Evolutionary conservation across 2,329 filamentous ascomycete species (phyloP).

Genomic region (Scedosporium dehoogii): DNA sequence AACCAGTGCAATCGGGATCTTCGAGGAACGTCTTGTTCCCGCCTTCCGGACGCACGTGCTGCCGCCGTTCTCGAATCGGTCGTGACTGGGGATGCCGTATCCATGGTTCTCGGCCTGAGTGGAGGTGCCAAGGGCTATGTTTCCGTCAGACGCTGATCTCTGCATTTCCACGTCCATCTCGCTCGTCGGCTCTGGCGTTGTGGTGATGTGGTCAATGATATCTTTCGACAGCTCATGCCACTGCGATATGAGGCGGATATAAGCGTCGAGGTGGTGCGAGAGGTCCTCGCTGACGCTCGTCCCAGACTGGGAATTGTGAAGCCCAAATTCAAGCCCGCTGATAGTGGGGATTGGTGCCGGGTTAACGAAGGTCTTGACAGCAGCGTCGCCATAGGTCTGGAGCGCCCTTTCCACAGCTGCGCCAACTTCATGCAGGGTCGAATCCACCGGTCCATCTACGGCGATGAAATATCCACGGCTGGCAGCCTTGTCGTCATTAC

Average conservation of each 20-base stretch:
- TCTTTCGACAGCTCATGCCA: slow-evolving; percentile 72
- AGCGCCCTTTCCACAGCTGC: slow-evolving; percentile 57
- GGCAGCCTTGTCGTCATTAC: slow-evolving; percentile 22
- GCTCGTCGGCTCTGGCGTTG: slow-evolving; percentile 8
- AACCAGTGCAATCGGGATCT: slow-evolving; percentile 63
- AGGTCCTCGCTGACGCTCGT: slow-evolving; percentile 8
- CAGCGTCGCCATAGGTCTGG: slow-evolving; percentile 26
- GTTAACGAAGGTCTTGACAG: slow-evolving; percentile 34
- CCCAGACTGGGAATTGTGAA: neutral
- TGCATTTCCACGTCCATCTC: slow-evolving; percentile 5
- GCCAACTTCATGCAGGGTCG: slow-evolving; percentile 46
- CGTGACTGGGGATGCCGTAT: neutral
- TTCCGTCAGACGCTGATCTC: neutral
- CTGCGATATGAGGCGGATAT: slow-evolving; percentile 55
- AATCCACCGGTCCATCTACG: slow-evolving; percentile 61
- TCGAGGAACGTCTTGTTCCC: slow-evolving; percentile 8
- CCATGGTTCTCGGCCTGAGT: neutral
- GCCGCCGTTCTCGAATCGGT: neutral
- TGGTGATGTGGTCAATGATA: slow-evolving; percentile 46
- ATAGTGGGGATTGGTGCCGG: slow-evolving; percentile 11
- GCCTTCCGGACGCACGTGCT: neutral
- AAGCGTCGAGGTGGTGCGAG: slow-evolving; percentile 26
- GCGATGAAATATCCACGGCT: slow-evolving; percentile 72
- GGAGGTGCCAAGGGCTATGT: neutral
- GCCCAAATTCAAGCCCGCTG: neutral